phyloP scores from a whole-genome alignment of 169 alveolate genomes.

The Nephromyces sp. region DNA sequence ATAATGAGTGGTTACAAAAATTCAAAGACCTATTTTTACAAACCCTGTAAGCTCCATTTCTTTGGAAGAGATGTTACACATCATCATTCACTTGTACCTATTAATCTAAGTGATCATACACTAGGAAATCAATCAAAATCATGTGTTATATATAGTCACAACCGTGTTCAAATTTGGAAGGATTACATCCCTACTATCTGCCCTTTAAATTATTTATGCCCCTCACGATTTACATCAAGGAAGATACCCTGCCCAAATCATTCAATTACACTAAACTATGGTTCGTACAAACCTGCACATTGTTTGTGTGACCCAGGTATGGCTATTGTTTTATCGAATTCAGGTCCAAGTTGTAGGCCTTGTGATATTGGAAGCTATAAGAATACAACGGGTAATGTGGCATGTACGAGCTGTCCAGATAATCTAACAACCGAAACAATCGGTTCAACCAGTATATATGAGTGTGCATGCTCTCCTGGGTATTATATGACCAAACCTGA shows the following conservation, averaged over 20 bases:
- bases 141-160: no score
- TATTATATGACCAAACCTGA: conserved; percentile 15
- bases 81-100: no score
- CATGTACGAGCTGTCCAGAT: conserved; percentile 34
- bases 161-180: no score
- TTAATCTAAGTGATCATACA: no score
- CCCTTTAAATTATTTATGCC: not conserved
- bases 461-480: conserved; percentile 34
- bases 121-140: no score
- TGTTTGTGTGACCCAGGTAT: not conserved
- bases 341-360: conserved; percentile 27
- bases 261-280: not conserved
- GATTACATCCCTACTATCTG: no score
- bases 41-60: not conserved
- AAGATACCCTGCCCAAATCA: not conserved
- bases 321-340: not conserved
- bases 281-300: not conserved
- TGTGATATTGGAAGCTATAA: conserved; percentile 34
- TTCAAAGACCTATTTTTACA: not conserved
- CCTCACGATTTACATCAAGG: not conserved
- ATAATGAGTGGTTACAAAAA: not conserved
- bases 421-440: conserved; percentile 21
- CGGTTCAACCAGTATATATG: conserved; percentile 35
- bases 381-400: conserved; percentile 30
- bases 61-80: no score